Conservation (phyloP, 768 basidiomycete genomes). For the Fibroporia radiculosa region DNA sequence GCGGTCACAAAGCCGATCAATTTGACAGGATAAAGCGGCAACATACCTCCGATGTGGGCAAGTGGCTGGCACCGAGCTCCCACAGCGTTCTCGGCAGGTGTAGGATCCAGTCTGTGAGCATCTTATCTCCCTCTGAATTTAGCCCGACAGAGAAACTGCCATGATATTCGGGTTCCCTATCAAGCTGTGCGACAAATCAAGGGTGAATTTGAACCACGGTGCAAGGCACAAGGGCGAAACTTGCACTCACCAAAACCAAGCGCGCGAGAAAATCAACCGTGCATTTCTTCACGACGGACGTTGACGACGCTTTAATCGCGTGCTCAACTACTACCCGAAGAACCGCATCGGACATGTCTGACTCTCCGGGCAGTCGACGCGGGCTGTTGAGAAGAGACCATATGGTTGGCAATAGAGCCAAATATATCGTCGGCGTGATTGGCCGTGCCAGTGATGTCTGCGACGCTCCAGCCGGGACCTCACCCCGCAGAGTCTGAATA, state of each 20-base stretch:
- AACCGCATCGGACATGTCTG: constrained; percentile 24
- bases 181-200: constrained; percentile 38
- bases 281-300: constrained; percentile 53
- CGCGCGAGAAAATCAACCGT: constrained; percentile 73
- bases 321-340: constrained; percentile 59
- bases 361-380: constrained; percentile 7
- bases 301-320: constrained; percentile 47
- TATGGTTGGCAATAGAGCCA: constrained; percentile 63
- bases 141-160: constrained; percentile 38
- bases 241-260: constrained; percentile 56
- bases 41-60: constrained; percentile 51
- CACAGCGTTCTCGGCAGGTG: constrained; percentile 78
- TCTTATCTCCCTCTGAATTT: constrained; percentile 19
- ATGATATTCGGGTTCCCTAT: constrained; percentile 43
- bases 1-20: not conserved
- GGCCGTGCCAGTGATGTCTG: constrained; percentile 32
- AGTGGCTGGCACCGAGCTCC: constrained; percentile 65
- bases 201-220: not conserved
- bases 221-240: not conserved
- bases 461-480: constrained; percentile 20
- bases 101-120: constrained; percentile 57
- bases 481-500: constrained; percentile 46
- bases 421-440: constrained; percentile 52
- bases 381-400: constrained; percentile 59
- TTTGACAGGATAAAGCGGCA: not conserved